phyloP scores from a whole-genome alignment of 352 stramenopile genomes.

The Globisporangium nagaii region DNA sequence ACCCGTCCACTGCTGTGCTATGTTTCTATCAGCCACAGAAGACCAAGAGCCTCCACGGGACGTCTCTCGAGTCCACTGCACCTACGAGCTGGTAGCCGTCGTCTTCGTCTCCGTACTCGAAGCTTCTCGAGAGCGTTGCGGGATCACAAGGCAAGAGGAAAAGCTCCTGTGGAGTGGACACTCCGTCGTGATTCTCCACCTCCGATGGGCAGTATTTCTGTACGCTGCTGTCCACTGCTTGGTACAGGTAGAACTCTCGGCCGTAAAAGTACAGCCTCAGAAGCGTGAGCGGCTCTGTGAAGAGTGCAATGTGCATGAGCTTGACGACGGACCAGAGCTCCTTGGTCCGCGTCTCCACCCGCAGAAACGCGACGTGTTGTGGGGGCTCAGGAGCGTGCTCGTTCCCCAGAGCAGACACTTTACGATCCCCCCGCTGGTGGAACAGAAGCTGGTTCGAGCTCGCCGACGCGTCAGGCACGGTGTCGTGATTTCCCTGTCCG shows the following conservation, averaged over 20 bases:
- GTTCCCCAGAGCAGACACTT: no score
- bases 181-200: background rate
- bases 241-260: slow-evolving; percentile 19
- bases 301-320: slow-evolving; percentile 21
- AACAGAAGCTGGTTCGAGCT: no score
- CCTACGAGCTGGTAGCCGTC: no score
- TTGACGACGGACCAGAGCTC: slow-evolving; percentile 17
- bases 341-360: slow-evolving; percentile 4
- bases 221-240: background rate
- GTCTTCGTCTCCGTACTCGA: slow-evolving; percentile 2
- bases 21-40: background rate
- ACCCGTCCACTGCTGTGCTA: no score
- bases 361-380: background rate
- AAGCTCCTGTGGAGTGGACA: background rate
- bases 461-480: no score
- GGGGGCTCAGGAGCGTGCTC: background rate
- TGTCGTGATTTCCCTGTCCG: no score
- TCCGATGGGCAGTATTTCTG: no score
- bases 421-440: no score
- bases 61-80: background rate
- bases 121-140: background rate
- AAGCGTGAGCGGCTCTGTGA: slow-evolving; percentile 20
- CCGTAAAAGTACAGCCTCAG: slow-evolving; percentile 12
- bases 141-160: background rate
- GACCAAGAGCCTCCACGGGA: background rate